These are phyloP conservation scores for Phytophthora pisi DNA, from an alignment of 352 stramenopile species.

Conservation along the genomic window DNA sequence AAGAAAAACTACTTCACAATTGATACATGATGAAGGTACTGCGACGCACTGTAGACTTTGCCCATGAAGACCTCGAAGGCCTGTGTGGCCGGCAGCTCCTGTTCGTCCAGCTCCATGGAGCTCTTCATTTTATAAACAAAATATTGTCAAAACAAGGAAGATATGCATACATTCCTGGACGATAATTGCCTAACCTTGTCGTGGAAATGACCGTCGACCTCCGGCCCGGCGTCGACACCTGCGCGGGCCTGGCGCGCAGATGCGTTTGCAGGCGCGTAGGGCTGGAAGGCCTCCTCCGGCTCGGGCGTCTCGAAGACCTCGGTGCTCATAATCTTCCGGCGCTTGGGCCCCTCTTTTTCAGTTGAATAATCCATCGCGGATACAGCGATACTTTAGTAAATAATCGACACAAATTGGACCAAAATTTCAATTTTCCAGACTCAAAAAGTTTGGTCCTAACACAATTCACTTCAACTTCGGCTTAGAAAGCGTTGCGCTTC, in stretches of 20 bases:
- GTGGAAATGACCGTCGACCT: slow-evolving; percentile 54
- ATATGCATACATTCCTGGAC: not conserved
- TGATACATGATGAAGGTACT: not conserved
- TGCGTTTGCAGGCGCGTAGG: slow-evolving; percentile 55
- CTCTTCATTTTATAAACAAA: slow-evolving; percentile 30
- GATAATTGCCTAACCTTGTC: slow-evolving; percentile 52
- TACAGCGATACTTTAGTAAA: slow-evolving; percentile 3
- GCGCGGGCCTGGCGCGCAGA: slow-evolving; percentile 23
- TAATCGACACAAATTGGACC: slow-evolving; percentile 7
- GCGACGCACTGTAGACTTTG: slow-evolving; percentile 77
- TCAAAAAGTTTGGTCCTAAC: slow-evolving; percentile 8
- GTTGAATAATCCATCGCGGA: slow-evolving; percentile 42
- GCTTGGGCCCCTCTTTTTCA: slow-evolving; percentile 43
- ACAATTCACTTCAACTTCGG: slow-evolving; percentile 6
- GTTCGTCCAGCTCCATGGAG: slow-evolving; percentile 70
- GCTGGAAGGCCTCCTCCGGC: slow-evolving; percentile 62
- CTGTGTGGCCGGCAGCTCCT: slow-evolving; percentile 48
- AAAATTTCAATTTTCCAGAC: slow-evolving; percentile 5
- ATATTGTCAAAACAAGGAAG: slow-evolving; percentile 8
- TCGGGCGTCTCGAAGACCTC: slow-evolving; percentile 84
- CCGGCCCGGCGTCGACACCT: slow-evolving; percentile 17
- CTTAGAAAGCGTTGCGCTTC: too few species aligned
- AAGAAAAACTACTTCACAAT: not conserved
- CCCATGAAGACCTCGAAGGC: slow-evolving; percentile 86
- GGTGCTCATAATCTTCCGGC: slow-evolving; percentile 64